Evolutionary conservation across 768 basidiomycete genomes (phyloP).

Genomic region (Podaxis mareebaensis): DNA sequence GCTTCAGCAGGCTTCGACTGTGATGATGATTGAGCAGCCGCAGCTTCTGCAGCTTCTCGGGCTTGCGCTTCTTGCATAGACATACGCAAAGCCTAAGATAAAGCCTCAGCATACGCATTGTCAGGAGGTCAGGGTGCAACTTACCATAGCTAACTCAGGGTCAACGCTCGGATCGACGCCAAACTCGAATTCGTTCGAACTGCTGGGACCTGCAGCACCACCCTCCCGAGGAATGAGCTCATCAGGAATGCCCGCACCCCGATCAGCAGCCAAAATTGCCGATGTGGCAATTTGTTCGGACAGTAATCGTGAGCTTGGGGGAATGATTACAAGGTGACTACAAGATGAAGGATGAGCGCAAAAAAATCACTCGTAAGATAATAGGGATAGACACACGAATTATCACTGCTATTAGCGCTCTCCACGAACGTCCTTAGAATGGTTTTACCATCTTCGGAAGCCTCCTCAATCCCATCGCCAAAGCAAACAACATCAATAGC

Average conservation of each 20-base stretch:
- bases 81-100: conserved; percentile 84
- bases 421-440: conserved; percentile 85
- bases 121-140: conserved; percentile 21
- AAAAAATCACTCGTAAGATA: too few relatives aligned
- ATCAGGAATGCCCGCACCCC: conserved; percentile 65
- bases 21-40: conserved; percentile 30
- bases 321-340: conserved; percentile 81
- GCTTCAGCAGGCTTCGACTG: conserved; percentile 38
- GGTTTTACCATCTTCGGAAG: conserved; percentile 55
- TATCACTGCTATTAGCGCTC: conserved; percentile 76
- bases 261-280: conserved; percentile 79
- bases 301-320: conserved; percentile 76
- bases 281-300: conserved; percentile 84
- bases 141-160: conserved; percentile 94
- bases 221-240: conserved; percentile 54
- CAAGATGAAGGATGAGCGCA: neutral
- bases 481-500: conserved; percentile 90
- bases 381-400: conserved; percentile 61
- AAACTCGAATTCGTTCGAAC: conserved; percentile 71
- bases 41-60: conserved; percentile 54
- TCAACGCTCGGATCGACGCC: conserved; percentile 95
- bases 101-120: neutral
- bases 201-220: conserved; percentile 43
- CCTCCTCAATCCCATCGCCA: conserved; percentile 84
- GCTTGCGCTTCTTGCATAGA: conserved; percentile 95